Evolutionary conservation across 2,329 filamentous ascomycete species (phyloP).

Genomic region (Hortaea werneckii): DNA sequence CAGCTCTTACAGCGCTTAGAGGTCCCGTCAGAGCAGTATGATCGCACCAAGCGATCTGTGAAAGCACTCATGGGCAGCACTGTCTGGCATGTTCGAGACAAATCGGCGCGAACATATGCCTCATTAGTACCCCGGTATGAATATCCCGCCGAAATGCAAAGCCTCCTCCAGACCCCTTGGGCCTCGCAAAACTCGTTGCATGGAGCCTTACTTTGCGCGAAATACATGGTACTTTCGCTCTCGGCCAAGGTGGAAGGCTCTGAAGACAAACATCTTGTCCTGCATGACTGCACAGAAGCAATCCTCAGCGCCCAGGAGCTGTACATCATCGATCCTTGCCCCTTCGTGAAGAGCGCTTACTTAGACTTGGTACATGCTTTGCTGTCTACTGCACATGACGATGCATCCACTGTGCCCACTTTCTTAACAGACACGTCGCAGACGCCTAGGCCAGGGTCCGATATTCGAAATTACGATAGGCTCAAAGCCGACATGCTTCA

Average conservation of each 20-base stretch:
- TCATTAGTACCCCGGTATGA: constrained; percentile 18
- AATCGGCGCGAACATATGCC: constrained; percentile 60
- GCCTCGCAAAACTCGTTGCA: constrained; percentile 22
- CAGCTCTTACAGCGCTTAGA: constrained; percentile 67
- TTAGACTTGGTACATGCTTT: neutral
- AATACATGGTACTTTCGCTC: constrained; percentile 11
- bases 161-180: constrained; percentile 3
- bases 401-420: neutral
- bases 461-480: too few relatives aligned
- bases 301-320: neutral
- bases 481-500: neutral
- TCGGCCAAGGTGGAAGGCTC: too few relatives aligned
- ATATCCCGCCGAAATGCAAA: constrained; percentile 2
- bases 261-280: neutral
- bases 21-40: constrained; percentile 48
- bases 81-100: constrained; percentile 73
- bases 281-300: constrained; percentile 5
- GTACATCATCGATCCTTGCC: neutral
- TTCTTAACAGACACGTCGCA: too few relatives aligned
- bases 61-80: constrained; percentile 54
- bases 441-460: too few relatives aligned
- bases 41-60: constrained; percentile 49
- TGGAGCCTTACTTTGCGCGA: constrained; percentile 22
- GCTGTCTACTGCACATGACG: neutral
- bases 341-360: neutral